Evolutionary conservation across 2,329 filamentous ascomycete genomes (phyloP).

Genomic region (Fusarium proliferatum): DNA sequence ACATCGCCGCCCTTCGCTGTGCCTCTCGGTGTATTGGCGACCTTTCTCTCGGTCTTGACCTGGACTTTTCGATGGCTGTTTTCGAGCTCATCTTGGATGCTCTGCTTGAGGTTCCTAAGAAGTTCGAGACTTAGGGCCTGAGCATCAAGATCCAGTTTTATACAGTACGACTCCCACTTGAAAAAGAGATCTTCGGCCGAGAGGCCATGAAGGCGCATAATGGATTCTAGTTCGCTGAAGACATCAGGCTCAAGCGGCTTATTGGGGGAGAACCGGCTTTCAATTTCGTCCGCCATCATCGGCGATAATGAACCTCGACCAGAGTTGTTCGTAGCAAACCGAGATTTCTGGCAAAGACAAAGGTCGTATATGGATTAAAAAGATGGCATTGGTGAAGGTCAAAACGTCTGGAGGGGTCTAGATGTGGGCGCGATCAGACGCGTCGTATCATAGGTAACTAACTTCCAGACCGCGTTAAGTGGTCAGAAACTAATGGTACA

Average conservation of each 20-base stretch:
- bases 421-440: conserved; percentile 34
- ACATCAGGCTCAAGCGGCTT: conserved; percentile 78
- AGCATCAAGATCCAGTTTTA: conserved; percentile 90
- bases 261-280: conserved; percentile 52
- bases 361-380: not conserved
- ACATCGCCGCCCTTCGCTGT: conserved; percentile 71
- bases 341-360: not conserved
- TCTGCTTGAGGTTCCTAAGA: conserved; percentile 83
- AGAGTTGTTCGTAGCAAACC: not conserved
- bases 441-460: conserved; percentile 32
- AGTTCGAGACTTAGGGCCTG: conserved; percentile 74
- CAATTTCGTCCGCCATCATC: conserved; percentile 53
- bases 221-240: conserved; percentile 82
- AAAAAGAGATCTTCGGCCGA: conserved; percentile 89
- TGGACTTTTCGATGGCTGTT: conserved; percentile 75
- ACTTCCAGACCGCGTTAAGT: conserved; percentile 38
- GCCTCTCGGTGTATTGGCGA: conserved; percentile 71
- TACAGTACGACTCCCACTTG: conserved; percentile 99
- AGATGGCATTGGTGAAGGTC: conserved; percentile 15
- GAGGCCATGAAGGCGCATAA: conserved; percentile 84
- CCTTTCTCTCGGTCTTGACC: conserved; percentile 71
- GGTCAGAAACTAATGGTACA: conserved; percentile 2
- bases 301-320: conserved; percentile 13
- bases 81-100: conserved; percentile 86
- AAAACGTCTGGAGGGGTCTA: conserved; percentile 33